Conservation (phyloP, 805 yeast genomes). For the Nakazawaea wickerhamii region DNA sequence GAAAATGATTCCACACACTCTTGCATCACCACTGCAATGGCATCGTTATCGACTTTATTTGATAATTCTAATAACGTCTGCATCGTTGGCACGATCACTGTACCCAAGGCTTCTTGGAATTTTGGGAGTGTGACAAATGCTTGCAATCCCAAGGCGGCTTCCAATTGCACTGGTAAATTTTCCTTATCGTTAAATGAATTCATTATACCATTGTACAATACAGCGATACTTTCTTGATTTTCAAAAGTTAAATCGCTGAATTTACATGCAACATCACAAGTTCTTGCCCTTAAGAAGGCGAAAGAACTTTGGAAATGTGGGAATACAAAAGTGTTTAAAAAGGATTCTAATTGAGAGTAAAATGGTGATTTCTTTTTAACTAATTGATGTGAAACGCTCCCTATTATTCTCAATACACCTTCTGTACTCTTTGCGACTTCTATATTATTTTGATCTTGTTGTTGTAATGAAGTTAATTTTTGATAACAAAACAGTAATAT, state of each 20-base stretch:
- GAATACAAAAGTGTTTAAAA: constrained; percentile 56
- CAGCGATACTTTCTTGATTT: constrained; percentile 29
- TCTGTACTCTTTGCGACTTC: constrained; percentile 65
- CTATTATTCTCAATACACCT: constrained; percentile 74
- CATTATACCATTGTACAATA: constrained; percentile 42
- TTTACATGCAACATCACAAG: constrained; percentile 60
- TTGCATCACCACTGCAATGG: constrained; percentile 87
- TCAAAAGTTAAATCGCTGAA: constrained; percentile 58
- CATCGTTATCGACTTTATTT: constrained; percentile 80
- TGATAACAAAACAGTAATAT: constrained; percentile 56
- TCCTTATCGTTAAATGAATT: constrained; percentile 41
- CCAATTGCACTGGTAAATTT: constrained; percentile 70
- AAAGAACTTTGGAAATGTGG: constrained; percentile 62
- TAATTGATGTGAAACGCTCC: constrained; percentile 60
- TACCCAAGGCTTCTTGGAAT: constrained; percentile 63
- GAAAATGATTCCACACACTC: constrained; percentile 89
- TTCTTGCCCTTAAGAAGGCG: constrained; percentile 71
- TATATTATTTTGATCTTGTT: constrained; percentile 31
- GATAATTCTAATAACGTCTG: constrained; percentile 69
- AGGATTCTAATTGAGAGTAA: constrained; percentile 58
- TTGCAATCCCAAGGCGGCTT: constrained; percentile 83
- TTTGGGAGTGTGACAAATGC: constrained; percentile 60
- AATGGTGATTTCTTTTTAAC: constrained; percentile 52
- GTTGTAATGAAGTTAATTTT: constrained; percentile 36
- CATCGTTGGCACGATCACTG: constrained; percentile 75